Percentiles rank a stretch among this genome's conserved stretches.
phyloP scores from a whole-genome alignment of 176 grass and related monocot species.

The bread wheat (Triticum aestivum) region DNA sequence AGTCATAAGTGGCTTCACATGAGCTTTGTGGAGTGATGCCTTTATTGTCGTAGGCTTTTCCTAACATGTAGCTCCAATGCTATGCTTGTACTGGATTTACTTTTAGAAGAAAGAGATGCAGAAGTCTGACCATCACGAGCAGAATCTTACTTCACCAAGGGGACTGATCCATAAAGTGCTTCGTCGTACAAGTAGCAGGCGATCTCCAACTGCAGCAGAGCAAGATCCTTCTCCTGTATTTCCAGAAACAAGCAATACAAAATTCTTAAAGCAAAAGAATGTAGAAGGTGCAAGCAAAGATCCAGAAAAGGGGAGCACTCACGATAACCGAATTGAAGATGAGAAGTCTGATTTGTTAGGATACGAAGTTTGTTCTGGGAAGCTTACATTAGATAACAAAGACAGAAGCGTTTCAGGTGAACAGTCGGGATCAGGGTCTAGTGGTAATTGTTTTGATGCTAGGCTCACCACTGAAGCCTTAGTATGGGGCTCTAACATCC shows the following conservation, averaged over 20 bases:
- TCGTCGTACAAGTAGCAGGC: slow-evolving; percentile 66
- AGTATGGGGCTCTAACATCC: slow-evolving; percentile 74
- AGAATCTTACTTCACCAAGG: slow-evolving; percentile 69
- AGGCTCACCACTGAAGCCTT: slow-evolving; percentile 92
- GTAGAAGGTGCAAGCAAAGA: slow-evolving; percentile 35
- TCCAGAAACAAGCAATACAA: slow-evolving; percentile 71
- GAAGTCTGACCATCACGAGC: slow-evolving; percentile 69
- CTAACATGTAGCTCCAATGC: slow-evolving; percentile 34
- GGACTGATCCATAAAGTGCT: slow-evolving; percentile 68
- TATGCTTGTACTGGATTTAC: slow-evolving; percentile 35
- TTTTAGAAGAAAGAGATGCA: slow-evolving; percentile 66
- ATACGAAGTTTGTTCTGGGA: slow-evolving; percentile 76
- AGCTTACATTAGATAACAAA: slow-evolving; percentile 86
- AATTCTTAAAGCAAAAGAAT: slow-evolving; percentile 59
- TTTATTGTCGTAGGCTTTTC: not conserved
- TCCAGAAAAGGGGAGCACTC: slow-evolving; percentile 53
- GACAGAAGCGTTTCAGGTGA: slow-evolving; percentile 52
- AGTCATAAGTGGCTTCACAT: slow-evolving; percentile 13
- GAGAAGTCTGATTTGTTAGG: slow-evolving; percentile 97
- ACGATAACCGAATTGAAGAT: slow-evolving; percentile 72
- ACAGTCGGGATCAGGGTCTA: slow-evolving; percentile 50
- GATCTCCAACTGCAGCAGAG: slow-evolving; percentile 54
- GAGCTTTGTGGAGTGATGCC: slow-evolving; percentile 29
- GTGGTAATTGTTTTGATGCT: slow-evolving; percentile 62
- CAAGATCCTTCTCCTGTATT: slow-evolving; percentile 79